These are phyloP conservation scores for Ustilago vetiveriae DNA, from an alignment of 1,284 basidiomycete genomes.

Conservation along the genomic window DNA sequence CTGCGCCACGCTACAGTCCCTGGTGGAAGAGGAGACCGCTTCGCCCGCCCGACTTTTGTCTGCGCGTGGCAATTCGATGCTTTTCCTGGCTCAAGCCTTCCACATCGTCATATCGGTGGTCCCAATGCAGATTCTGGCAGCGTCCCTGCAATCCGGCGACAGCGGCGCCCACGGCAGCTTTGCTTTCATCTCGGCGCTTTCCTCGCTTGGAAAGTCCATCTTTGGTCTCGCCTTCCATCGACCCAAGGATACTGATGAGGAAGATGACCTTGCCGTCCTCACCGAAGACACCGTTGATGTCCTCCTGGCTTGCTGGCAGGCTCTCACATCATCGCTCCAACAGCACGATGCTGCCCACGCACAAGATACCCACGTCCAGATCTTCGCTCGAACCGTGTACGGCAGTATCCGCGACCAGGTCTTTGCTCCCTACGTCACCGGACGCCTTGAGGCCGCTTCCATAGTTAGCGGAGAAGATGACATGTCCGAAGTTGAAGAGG, in stretches of 20 bases:
- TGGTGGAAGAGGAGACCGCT: constrained; percentile 37
- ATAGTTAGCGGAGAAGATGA: constrained; percentile 26
- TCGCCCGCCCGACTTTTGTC: constrained; percentile 19
- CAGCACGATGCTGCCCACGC: constrained; percentile 24
- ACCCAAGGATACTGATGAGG: constrained; percentile 40
- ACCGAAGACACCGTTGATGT: constrained; percentile 48
- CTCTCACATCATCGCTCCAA: constrained; percentile 21
- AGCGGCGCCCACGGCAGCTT: constrained; percentile 16
- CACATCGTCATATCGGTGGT: constrained; percentile 40
- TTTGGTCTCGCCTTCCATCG: constrained; percentile 49
- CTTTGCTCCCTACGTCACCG: constrained; percentile 52
- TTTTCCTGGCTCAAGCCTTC: constrained; percentile 44
- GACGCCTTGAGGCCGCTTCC: constrained; percentile 49
- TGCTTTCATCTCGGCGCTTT: constrained; percentile 39
- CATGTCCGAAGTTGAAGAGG: constrained; percentile 50
- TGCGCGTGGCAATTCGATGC: constrained; percentile 43
- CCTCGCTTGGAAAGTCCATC: constrained; percentile 30
- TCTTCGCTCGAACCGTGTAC: constrained; percentile 32
- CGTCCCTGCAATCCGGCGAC: constrained; percentile 16
- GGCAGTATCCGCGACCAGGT: constrained; percentile 52
- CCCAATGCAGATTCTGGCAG: constrained; percentile 29
- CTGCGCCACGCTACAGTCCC: constrained; percentile 30
- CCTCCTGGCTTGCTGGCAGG: constrained; percentile 46
- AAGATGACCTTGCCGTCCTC: constrained; percentile 50
- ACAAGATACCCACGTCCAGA: constrained; percentile 24